These are phyloP conservation scores for Amaranthus hypochondriacus DNA, from an alignment of 148 eudicot genomes.

Conservation along the genomic window DNA sequence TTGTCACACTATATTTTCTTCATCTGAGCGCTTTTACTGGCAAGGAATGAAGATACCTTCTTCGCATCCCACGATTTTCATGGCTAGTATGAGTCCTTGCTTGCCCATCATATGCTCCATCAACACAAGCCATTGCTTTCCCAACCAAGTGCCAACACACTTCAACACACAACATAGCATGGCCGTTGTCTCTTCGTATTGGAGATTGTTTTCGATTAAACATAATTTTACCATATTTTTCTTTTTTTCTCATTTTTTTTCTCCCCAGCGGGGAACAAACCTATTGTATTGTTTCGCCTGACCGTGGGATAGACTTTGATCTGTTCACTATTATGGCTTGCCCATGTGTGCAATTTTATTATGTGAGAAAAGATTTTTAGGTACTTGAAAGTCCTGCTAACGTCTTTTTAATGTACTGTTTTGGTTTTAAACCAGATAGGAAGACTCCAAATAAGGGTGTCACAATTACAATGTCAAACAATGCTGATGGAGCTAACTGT, in stretches of 20 bases:
- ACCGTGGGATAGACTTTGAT: neutral
- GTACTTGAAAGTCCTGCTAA: neutral
- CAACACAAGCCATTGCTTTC: no score
- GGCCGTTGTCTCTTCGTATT: no score
- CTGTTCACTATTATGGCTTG: neutral
- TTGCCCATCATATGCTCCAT: no score
- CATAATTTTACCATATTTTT: no score
- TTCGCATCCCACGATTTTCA: neutral
- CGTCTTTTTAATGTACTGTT: neutral
- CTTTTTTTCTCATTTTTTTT: no score
- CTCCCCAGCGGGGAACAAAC: neutral
- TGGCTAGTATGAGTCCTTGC: no score
- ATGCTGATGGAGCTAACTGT: conserved; percentile 42
- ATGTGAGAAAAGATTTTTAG: neutral
- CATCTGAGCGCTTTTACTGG: neutral
- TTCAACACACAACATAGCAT: no score
- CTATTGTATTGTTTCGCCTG: neutral
- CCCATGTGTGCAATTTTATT: conserved; percentile 1
- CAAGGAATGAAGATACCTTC: neutral
- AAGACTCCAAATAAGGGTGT: conserved; percentile 66
- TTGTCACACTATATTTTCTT: neutral
- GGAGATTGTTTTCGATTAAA: no score
- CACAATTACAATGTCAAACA: conserved; percentile 50
- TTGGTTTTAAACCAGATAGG: conserved; percentile 44
- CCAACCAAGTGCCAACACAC: no score